Conservation (phyloP, 2,329 filamentous ascomycete species). For the Ophiostoma populinum region DNA sequence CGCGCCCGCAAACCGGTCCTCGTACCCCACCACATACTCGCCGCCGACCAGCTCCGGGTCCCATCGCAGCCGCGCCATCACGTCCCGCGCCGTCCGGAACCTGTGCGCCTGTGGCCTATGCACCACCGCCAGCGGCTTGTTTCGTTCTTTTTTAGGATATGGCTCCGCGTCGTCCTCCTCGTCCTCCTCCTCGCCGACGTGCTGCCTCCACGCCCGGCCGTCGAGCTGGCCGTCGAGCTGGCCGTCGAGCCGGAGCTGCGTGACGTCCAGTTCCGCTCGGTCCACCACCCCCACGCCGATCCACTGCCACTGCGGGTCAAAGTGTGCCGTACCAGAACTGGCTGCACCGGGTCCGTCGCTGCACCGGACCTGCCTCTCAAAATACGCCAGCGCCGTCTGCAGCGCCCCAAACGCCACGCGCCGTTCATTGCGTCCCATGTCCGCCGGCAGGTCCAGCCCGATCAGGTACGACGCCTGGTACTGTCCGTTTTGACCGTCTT, state of each 20-base stretch:
- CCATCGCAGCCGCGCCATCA: slow-evolving; percentile 43
- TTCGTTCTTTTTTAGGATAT: no score
- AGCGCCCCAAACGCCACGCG: slow-evolving; percentile 26
- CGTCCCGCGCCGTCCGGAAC: slow-evolving; percentile 38
- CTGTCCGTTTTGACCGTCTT: slow-evolving; percentile 20
- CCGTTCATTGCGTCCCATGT: slow-evolving; percentile 23
- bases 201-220: slow-evolving; percentile 29
- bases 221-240: no score
- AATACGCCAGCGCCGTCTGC: slow-evolving; percentile 25
- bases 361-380: slow-evolving; percentile 27
- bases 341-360: no score
- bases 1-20: slow-evolving; percentile 39
- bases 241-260: slow-evolving; percentile 23
- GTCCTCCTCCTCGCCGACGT: slow-evolving; percentile 27
- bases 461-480: slow-evolving; percentile 46
- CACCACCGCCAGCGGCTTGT: slow-evolving; percentile 6
- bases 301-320: slow-evolving; percentile 31
- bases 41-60: slow-evolving; percentile 31
- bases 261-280: slow-evolving; percentile 19
- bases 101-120: slow-evolving; percentile 18
- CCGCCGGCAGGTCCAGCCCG: slow-evolving; percentile 26
- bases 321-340: no score
- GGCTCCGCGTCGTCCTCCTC: slow-evolving; percentile 23
- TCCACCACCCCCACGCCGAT: slow-evolving; percentile 25
- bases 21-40: slow-evolving; percentile 42